Base-by-base conservation (phyloP, 495 filamentous ascomycete species). In the Rostrohypoxylon terebratum region DNA sequence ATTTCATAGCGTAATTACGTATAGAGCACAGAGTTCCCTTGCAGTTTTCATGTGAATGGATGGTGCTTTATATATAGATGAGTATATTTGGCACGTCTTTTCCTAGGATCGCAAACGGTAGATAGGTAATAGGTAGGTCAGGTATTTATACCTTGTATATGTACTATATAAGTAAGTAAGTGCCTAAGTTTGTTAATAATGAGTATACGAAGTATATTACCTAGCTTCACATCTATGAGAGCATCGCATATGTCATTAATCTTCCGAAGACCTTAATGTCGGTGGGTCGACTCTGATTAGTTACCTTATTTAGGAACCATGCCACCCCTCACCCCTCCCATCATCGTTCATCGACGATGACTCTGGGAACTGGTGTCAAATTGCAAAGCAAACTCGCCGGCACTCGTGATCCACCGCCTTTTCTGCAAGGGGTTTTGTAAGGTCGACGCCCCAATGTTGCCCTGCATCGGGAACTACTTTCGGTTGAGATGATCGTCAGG, bases 401-500 rank as follows among this genome's bases (percentile, higher is more conserved):
- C 31, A 61, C 28, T 62, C 55, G 53, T 69, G 71, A 74, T 74
- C 71, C 68, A 63, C 62, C 71, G 66, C 66, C 36, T 66, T 25
- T 66, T 66, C 71, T 74, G 66, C 71, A 74, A 74, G 71, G 71
- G 71, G 71, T 45, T 40, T 50, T 63, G 13, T 31, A 34, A 31
- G 65, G 55, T 51, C 54, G 42, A 61, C 42, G 64, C 53, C 21
- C 38, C 48, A 51, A 61, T 72, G 63, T 33, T 42, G 65, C 47
- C 53, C 61, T 69, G 57, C 71, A 66, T 69, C 71, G 71, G 71
- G 51, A 65, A 66, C 51, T 64, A 74, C 50, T 66, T 62, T 64
- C 61, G 62, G 62, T 58, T 73, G 61, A 61, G 71, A 69, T 66
- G 70, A 68, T 73, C 71, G 60, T 66, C 66, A 66, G 42, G 66